Conservation (phyloP, 2,329 filamentous ascomycete genomes). For the Neofusicoccum kwambonambiense region DNA sequence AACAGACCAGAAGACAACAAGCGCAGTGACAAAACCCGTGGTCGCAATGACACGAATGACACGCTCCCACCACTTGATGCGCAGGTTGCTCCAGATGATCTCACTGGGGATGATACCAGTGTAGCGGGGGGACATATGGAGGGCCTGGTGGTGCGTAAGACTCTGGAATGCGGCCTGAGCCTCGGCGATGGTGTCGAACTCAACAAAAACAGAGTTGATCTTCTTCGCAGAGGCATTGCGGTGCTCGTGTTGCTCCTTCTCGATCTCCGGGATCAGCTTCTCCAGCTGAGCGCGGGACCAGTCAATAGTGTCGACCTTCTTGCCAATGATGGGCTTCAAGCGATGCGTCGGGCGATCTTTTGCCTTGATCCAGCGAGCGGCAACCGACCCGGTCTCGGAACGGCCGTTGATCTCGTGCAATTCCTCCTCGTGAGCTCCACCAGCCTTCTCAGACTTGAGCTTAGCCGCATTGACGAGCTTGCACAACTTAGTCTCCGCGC, state of each 20-base stretch:
- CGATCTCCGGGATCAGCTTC: slow-evolving; percentile 14
- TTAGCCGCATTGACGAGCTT: slow-evolving; percentile 10
- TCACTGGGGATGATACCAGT: slow-evolving; percentile 80
- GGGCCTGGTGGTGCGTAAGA: slow-evolving; percentile 78
- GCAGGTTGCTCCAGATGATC: slow-evolving; percentile 83
- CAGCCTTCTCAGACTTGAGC: background rate
- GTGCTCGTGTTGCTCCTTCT: slow-evolving; percentile 12
- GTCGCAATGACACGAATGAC: slow-evolving; percentile 70
- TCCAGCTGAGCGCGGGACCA: slow-evolving; percentile 15
- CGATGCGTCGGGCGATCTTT: slow-evolving; percentile 17
- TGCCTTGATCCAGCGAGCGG: slow-evolving; percentile 12
- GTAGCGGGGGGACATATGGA: slow-evolving; percentile 83
- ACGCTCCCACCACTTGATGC: slow-evolving; percentile 82
- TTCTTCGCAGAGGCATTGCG: background rate
- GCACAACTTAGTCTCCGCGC: slow-evolving; percentile 15
- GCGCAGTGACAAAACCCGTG: slow-evolving; percentile 67
- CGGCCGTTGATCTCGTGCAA: slow-evolving; percentile 11
- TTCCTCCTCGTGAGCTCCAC: slow-evolving; percentile 7
- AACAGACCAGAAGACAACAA: slow-evolving; percentile 86
- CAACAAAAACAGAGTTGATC: slow-evolving; percentile 72
- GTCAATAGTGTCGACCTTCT: slow-evolving; percentile 18
- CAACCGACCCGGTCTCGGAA: slow-evolving; percentile 5
- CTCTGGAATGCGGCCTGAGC: slow-evolving; percentile 87
- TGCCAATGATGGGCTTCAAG: slow-evolving; percentile 16
- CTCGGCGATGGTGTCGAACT: slow-evolving; percentile 78